phyloP scores from a whole-genome alignment of 179 eudicot genomes.

The Beta lomatogona region DNA sequence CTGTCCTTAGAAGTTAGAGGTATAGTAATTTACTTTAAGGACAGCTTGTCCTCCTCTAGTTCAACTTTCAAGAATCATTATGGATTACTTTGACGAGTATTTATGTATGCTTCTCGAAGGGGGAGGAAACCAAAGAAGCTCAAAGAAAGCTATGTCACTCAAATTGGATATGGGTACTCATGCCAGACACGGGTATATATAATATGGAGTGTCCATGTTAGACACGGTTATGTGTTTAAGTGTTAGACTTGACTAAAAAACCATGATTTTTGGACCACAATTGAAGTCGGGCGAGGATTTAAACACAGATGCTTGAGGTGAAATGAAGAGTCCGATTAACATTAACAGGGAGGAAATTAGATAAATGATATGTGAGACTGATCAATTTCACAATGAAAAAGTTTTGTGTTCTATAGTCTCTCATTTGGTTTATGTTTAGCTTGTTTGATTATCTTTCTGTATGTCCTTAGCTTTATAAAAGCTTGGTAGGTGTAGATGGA shows the following conservation, averaged over 20 bases:
- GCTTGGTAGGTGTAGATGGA: slow-evolving; percentile 83
- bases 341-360: not conserved
- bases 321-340: not conserved
- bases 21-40: no score
- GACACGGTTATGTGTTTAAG: not conserved
- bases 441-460: slow-evolving; percentile 4
- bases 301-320: not conserved
- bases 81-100: not conserved
- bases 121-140: not conserved
- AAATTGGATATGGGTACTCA: not conserved
- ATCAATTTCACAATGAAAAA: not conserved
- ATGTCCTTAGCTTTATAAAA: slow-evolving; percentile 53
- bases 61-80: not conserved
- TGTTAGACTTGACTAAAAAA: not conserved
- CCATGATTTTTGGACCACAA: not conserved
- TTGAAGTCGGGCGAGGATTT: not conserved
- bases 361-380: not conserved
- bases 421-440: not conserved
- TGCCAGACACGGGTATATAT: not conserved
- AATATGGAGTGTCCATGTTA: not conserved
- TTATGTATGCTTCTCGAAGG: not conserved
- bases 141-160: not conserved
- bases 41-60: not conserved
- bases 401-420: not conserved
- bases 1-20: no score